Percentiles rank a stretch among this genome's conserved stretches.
Evolutionary conservation across 2,329 filamentous ascomycete genomes (phyloP).

Genomic region (Diaporthe caulivora): DNA sequence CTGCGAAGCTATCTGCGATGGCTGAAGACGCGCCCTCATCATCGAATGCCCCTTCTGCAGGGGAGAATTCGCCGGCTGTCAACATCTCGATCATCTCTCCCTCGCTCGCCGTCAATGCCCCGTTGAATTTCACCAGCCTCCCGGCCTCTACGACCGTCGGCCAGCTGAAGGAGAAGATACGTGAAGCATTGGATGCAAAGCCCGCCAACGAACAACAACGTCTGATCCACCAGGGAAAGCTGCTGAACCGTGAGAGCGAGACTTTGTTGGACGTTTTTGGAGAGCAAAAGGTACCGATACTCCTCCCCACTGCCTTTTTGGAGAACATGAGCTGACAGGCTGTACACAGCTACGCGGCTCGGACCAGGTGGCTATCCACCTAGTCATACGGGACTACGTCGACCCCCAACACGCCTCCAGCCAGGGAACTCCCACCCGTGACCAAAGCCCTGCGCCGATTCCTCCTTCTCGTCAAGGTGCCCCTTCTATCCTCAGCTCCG

Average conservation of each 20-base stretch:
- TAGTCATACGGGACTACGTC: conserved; percentile 60
- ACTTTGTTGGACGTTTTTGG: conserved; percentile 70
- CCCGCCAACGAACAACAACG: conserved; percentile 68
- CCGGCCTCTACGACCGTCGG: conserved; percentile 65
- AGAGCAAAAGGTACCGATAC: conserved; percentile 60
- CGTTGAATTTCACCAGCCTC: conserved; percentile 62
- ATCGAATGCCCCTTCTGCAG: conserved; percentile 44
- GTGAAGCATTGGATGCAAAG: conserved; percentile 61
- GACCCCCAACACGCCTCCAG: conserved; percentile 47
- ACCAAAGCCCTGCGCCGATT: conserved; percentile 46
- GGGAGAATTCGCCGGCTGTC: conserved; percentile 53
- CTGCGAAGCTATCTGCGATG: conserved; percentile 49
- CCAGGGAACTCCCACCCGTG: conserved; percentile 41
- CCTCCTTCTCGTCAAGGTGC: conserved; percentile 10
- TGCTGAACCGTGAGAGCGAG: conserved; percentile 66
- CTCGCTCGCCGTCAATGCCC: conserved; percentile 64
- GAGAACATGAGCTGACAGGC: conserved; percentile 4
- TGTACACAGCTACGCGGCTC: conserved; percentile 55
- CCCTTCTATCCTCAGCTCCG: conserved; percentile 26
- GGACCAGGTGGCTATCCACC: conserved; percentile 65
- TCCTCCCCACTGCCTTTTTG: background rate
- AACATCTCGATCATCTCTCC: conserved; percentile 72
- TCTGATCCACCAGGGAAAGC: conserved; percentile 71
- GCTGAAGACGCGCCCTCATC: conserved; percentile 51
- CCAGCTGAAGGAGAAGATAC: conserved; percentile 70